Base-by-base conservation (phyloP, 2,329 filamentous ascomycete genomes). In the Monilinia polystroma region DNA sequence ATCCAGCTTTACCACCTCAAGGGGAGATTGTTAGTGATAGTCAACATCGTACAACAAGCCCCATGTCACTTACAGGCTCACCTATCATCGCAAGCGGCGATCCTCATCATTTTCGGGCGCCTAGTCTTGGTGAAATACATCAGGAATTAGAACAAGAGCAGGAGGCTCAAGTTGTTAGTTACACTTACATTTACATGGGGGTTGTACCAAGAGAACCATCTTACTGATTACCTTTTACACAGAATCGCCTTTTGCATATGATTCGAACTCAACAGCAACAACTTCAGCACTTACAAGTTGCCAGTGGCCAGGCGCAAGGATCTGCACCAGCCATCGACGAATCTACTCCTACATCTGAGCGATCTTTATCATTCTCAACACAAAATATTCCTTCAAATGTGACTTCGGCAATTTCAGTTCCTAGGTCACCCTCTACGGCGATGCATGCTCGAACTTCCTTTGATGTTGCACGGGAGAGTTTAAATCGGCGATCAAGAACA, bases 71-170 rank as follows among this genome's bases (percentile, higher is more conserved):
- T 4, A 77, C 83, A 67, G 74, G 80, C 66, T 85, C 83, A 12
- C 82, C 84, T 10, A 76, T 81, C 62, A 72, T 70, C 49, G 53
- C 69, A 10, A 72, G 66, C 52, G 75, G 78, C 45, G 85, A 87
- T 71, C 84, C 87, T 20, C 83, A 86, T 71, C 89, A 90, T 73
- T 84, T 86, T 71, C 83, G 90, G 59, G 80, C 88, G 0, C 89
- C 89, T 2, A 92, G 90, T 75, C 77, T 93, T 69, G 90, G 90
- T 23, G 90, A 92, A 77, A 84, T 93, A 53, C 90, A 93, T 72
- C 90, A 93, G 75, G 89, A 92, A 77, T 81, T 93, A 1, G 90
- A 93, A 77, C 89, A 87, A 64, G 90, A 93, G 78, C 90, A 92
- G 76, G 90, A 93, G 75, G 88, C 87, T 32, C 90, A 92, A 78